A percentile compares a stretch with the other conserved stretches of the same genome.
Conservation (phyloP, 1,284 basidiomycete genomes). For the Trichosporon asahii region DNA sequence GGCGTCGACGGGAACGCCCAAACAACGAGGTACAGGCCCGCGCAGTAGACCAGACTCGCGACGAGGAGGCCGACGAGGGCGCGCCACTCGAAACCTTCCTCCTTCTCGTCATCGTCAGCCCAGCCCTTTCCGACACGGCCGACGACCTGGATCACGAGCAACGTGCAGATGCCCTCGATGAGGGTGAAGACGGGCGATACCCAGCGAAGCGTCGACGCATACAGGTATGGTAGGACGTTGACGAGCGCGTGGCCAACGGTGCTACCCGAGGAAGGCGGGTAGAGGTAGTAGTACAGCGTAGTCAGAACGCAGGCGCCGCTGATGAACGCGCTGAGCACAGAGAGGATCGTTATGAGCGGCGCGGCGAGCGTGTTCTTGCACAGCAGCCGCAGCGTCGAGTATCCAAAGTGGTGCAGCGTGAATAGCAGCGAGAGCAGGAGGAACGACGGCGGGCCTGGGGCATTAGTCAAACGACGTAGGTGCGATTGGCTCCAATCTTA, state of each 20-base stretch:
- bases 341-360: constrained; percentile 44
- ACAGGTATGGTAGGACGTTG: constrained; percentile 46
- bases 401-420: constrained; percentile 46
- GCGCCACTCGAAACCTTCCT: constrained; percentile 51
- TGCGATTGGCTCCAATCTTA: constrained; percentile 24
- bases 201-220: constrained; percentile 48
- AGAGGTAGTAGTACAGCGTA: constrained; percentile 46
- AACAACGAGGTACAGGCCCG: constrained; percentile 43
- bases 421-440: constrained; percentile 52
- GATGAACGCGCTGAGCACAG: constrained; percentile 47
- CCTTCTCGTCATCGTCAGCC: constrained; percentile 51
- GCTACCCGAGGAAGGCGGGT: constrained; percentile 29
- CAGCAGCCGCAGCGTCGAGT: constrained; percentile 48
- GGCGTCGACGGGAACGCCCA: constrained; percentile 36
- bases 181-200: constrained; percentile 51
- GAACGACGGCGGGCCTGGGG: constrained; percentile 49
- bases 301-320: constrained; percentile 36
- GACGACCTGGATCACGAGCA: constrained; percentile 50
- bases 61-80: constrained; percentile 47
- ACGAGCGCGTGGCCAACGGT: constrained; percentile 38
- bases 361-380: constrained; percentile 48
- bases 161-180: constrained; percentile 48
- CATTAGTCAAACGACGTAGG: constrained; percentile 6
- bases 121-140: constrained; percentile 51
- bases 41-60: constrained; percentile 48